phyloP scores from a whole-genome alignment of 1,284 basidiomycete genomes.

The Fomitopsis betulina region DNA sequence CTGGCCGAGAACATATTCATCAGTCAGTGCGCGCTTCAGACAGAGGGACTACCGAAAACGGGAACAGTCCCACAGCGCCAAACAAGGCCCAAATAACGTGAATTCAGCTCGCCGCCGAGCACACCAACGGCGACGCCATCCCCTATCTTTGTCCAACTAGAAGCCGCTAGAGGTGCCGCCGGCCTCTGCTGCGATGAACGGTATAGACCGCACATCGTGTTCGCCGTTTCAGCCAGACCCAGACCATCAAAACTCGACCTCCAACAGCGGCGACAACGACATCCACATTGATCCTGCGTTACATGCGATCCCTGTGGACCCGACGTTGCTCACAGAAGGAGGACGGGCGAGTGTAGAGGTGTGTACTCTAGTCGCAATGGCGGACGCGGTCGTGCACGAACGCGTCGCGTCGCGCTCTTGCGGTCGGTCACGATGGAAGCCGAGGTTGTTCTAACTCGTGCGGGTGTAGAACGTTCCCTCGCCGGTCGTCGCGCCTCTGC shows the following conservation, averaged over 20 bases:
- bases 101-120: slow-evolving; percentile 25
- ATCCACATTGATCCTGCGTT: slow-evolving; percentile 74
- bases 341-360: slow-evolving; percentile 19
- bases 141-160: slow-evolving; percentile 11
- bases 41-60: not conserved
- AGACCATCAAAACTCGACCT: slow-evolving; percentile 52
- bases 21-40: not conserved
- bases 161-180: slow-evolving; percentile 3
- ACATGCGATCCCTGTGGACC: slow-evolving; percentile 45
- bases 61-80: slow-evolving; percentile 18
- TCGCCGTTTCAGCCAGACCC: slow-evolving; percentile 44
- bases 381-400: slow-evolving; percentile 19
- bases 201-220: slow-evolving; percentile 52
- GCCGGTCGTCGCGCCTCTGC: slow-evolving; percentile 8
- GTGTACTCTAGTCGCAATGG: slow-evolving; percentile 11
- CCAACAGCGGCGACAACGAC: slow-evolving; percentile 47
- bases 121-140: slow-evolving; percentile 23
- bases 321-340: slow-evolving; percentile 38
- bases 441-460: not conserved
- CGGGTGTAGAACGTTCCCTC: slow-evolving; percentile 3
- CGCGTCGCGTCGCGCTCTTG: slow-evolving; percentile 34
- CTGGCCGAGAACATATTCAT: not conserved
- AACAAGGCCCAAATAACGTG: slow-evolving; percentile 26
- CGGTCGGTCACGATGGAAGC: slow-evolving; percentile 6
- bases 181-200: slow-evolving; percentile 40